Evolutionary conservation across 2,329 filamentous ascomycete genomes (phyloP).

Genomic region (Sclerotinia minor): DNA sequence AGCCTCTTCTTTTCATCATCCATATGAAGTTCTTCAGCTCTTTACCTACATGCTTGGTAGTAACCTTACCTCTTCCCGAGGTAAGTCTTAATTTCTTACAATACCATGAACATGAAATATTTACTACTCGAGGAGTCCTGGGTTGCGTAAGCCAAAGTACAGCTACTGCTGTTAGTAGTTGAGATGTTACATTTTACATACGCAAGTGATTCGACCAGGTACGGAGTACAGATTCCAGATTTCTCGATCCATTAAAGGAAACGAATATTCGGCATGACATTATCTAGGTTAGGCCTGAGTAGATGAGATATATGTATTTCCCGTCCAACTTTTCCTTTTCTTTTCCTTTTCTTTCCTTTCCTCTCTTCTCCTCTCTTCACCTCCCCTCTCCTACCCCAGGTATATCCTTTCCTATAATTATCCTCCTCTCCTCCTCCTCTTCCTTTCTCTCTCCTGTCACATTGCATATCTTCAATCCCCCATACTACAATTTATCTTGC

Average conservation of each 20-base stretch:
- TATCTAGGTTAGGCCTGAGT: background rate
- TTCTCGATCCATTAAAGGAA: background rate
- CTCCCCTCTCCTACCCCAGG: background rate
- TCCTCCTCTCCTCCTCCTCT: background rate
- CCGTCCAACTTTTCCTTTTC: background rate
- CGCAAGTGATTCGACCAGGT: background rate
- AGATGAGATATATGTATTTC: background rate
- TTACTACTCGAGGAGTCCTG: too few relatives aligned
- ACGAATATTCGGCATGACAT: conserved; percentile 2
- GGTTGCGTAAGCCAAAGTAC: too few relatives aligned
- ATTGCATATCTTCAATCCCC: background rate
- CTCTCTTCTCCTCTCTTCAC: too few relatives aligned
- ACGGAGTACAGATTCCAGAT: background rate
- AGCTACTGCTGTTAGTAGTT: too few relatives aligned
- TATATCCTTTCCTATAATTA: background rate
- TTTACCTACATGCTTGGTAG: too few relatives aligned
- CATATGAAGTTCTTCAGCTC: too few relatives aligned
- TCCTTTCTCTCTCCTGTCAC: background rate
- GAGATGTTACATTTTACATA: background rate
- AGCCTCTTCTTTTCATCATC: too few relatives aligned
- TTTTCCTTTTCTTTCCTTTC: too few relatives aligned
- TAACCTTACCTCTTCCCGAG: too few relatives aligned
- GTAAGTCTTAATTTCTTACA: too few relatives aligned
- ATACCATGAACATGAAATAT: too few relatives aligned
- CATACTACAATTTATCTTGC: conserved; percentile 6